These are phyloP conservation scores for Apiotrichum siamense DNA, from an alignment of 1,284 basidiomycete species.

Conservation along the genomic window DNA sequence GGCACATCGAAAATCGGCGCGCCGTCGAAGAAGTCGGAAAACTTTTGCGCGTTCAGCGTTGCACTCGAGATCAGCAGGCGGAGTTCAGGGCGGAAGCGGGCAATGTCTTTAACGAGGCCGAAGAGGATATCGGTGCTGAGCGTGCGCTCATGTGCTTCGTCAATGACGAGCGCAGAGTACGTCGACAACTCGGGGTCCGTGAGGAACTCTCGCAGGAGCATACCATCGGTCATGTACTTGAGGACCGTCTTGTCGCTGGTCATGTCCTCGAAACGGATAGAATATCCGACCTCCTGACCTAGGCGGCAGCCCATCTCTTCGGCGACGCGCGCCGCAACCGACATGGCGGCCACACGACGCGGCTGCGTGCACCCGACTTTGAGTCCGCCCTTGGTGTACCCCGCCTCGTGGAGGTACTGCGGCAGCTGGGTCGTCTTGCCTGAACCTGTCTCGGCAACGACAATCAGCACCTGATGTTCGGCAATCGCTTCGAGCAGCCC, in stretches of 20 bases:
- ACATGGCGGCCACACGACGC: constrained; percentile 98
- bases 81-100: constrained; percentile 89
- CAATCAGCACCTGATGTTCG: constrained; percentile 85
- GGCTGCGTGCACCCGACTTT: constrained; percentile 98
- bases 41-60: constrained; percentile 95
- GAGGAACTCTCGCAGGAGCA: constrained; percentile 92
- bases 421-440: constrained; percentile 98
- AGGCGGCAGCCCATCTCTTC: constrained; percentile 97
- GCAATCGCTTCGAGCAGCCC: constrained; percentile 81
- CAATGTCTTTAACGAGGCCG: constrained; percentile 96
- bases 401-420: constrained; percentile 96
- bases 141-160: constrained; percentile 94
- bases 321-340: constrained; percentile 95
- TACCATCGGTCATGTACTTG: constrained; percentile 98
- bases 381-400: constrained; percentile 78
- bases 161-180: constrained; percentile 88
- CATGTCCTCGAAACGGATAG: constrained; percentile 98
- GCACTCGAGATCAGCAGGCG: constrained; percentile 87
- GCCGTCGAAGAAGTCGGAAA: constrained; percentile 89
- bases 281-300: constrained; percentile 96
- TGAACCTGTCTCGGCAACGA: constrained; percentile 89
- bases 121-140: constrained; percentile 94
- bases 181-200: constrained; percentile 91
- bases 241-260: constrained; percentile 96
- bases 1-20: constrained; percentile 95